A percentile compares a stretch with the other conserved stretches of the same genome.
phyloP scores from a whole-genome alignment of 371 early-diverging fungal genomes.

The Mucor mucedo region DNA sequence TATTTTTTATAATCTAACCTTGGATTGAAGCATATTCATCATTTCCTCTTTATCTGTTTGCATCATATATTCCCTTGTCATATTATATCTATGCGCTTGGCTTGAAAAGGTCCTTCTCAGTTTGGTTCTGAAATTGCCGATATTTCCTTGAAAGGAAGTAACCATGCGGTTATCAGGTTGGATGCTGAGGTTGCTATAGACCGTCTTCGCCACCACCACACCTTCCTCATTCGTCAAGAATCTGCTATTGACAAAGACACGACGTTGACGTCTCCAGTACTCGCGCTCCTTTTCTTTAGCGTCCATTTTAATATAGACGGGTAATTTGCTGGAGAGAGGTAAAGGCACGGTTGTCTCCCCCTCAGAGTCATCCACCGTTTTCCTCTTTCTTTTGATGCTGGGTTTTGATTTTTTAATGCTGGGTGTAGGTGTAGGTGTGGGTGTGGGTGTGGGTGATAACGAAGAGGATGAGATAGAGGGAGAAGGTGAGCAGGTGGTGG shows the following conservation, averaged over 20 bases:
- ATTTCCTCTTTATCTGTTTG: constrained; percentile 4
- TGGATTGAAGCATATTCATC: neutral
- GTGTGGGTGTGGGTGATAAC: constrained; percentile 7
- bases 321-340: constrained; percentile 8
- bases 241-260: constrained; percentile 44
- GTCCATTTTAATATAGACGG: constrained; percentile 5
- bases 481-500: neutral
- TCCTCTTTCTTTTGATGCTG: neutral
- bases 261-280: constrained; percentile 45
- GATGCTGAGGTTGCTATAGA: constrained; percentile 25
- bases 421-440: no score
- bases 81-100: neutral
- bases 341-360: constrained; percentile 7
- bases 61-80: constrained; percentile 5
- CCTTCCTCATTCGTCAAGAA: constrained; percentile 44
- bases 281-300: constrained; percentile 36
- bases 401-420: no score
- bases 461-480: neutral
- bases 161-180: constrained; percentile 9
- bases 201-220: constrained; percentile 26
- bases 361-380: neutral
- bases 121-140: constrained; percentile 23
- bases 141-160: constrained; percentile 21
- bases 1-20: no score
- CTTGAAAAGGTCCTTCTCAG: constrained; percentile 13